phyloP scores from a whole-genome alignment of 2,329 filamentous ascomycete species.

The Arthrobotrys musiformis region DNA sequence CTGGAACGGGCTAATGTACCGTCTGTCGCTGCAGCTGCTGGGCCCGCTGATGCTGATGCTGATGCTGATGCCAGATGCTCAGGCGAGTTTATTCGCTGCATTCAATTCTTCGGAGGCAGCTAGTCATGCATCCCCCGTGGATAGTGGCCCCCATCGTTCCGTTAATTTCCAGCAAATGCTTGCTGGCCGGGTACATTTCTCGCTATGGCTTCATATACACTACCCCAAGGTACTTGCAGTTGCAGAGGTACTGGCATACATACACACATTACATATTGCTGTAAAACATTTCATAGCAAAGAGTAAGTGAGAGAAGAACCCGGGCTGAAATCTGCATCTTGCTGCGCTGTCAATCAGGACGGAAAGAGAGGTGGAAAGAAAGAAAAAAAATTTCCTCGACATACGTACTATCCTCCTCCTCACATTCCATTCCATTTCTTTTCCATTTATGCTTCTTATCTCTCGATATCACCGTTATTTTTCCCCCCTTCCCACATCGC shows the following conservation, averaged over 20 bases:
- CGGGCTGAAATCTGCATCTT: conserved; percentile 53
- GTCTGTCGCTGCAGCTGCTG: conserved; percentile 3
- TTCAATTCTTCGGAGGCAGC: conserved; percentile 38
- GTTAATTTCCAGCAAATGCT: conserved; percentile 53
- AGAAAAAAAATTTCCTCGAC: conserved; percentile 36
- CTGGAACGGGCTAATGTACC: conserved; percentile 27
- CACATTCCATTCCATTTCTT: background rate
- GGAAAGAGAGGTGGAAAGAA: conserved; percentile 8
- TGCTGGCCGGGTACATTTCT: conserved; percentile 51
- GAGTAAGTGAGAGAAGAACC: conserved; percentile 30
- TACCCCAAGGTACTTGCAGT: conserved; percentile 46
- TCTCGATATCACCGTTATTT: conserved; percentile 26
- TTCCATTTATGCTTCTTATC: conserved; percentile 18
- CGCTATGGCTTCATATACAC: conserved; percentile 53
- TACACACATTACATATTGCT: conserved; percentile 29
- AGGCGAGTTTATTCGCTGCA: conserved; percentile 53
- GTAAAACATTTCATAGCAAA: conserved; percentile 49
- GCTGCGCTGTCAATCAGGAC: conserved; percentile 54
- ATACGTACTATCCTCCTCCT: background rate
- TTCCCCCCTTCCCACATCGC: conserved; percentile 1
- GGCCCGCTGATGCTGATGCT: conserved; percentile 4
- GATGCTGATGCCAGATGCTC: conserved; percentile 38
- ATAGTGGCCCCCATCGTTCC: conserved; percentile 43
- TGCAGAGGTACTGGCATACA: conserved; percentile 33
- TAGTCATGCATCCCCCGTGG: conserved; percentile 32